Evolutionary conservation across 768 basidiomycete genomes (phyloP), one percentile per base, ranked within the genome.

Genomic region (Gloeopeniophorella convolvens): DNA sequence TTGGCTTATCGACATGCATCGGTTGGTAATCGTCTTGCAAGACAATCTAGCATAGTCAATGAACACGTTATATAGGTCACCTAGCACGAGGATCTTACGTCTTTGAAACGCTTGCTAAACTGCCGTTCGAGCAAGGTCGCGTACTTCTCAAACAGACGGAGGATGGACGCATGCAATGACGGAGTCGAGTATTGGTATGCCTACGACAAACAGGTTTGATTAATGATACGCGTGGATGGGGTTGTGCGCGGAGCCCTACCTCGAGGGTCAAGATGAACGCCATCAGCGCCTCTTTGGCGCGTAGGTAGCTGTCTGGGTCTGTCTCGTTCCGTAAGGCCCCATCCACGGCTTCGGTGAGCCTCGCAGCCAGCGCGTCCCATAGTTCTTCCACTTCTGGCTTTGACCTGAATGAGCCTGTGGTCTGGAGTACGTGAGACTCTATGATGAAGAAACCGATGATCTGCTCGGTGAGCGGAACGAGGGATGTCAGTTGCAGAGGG

Each of bases 391-490:
- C 85, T 57, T 98, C 92, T 37, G 83, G 76, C 57, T 85, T 78
- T 13, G 87, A 89, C n/a, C 96, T 81, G 70, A 99, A 99, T 28
- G 77, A 80, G 15, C 83, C 83, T 9, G 93, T 90, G 0, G 90
- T 90, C 57, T 85, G 81, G 6, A 97, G 76, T 0, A 99, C 93
- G 62, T 95, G 85, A 1, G 80, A 83, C 68, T 99, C 96, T 57
- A 98, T 83, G 50, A 99, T 92, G 70, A 98, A 99, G 68, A 96
- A 99, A 0, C 96, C 96, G 31, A 92, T 86, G 55, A 98, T 89
- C 67, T 97, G 91, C 64, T 95, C 87, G 21, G 89, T 85, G 18
- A 98, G 72, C n/a, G 77, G 64, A 1, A 84, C 74, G 4, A 98
- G 77, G 3, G 84, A 76, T 2, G 74, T 63, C 28, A 91, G 60